Evolutionary conservation across 1,284 basidiomycete genomes (phyloP), one percentile per base, ranked within the genome.

Genomic region (Ceratobasidium sp.): DNA sequence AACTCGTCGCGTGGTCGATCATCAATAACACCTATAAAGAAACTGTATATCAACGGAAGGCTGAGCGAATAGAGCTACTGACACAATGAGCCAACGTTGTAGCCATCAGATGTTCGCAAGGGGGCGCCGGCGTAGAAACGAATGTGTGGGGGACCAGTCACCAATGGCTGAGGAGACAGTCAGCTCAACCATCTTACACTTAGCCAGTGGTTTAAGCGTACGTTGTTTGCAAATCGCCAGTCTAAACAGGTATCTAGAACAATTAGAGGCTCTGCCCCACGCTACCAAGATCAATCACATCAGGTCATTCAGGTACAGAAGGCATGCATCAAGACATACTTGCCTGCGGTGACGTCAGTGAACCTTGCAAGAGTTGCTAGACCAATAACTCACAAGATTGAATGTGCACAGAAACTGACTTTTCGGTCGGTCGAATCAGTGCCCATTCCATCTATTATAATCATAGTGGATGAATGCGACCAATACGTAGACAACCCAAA

Each of bases 61-160:
- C 28, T n/a, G 16, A 10, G 2, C n/a, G 21, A 16, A 41, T 23
- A 16, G 3, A 14, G 21, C 23, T 21, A 53, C 59, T 28, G 30
- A 43, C 82, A 85, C 79, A 79, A 89, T 86, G 88, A 88, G 78
- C 95, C 95, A 72, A 98, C 89, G 78, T 97, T 98, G 81, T 85
- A 91, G 2, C 96, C 96, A 74, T 97, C 94, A 59, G 90, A 85
- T 0, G 96, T 97, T 28, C 93, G 87, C 50, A 98, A 79, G 1
- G 96, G 96, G 30, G 93, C 93, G 16, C 93, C 95, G 3, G 96
- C 96, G 78, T 97, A 97, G 80, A 98, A 98, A 34, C 93, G 87
- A 28, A 95, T 85, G 75, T 88, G 80, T 0, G 93, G 92, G 28
- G 82, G 76, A 0, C 87, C 89, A 3, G 81, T 81, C 30, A 95